Evolutionary conservation across 2,329 filamentous ascomycete genomes (phyloP).

Genomic region (Gliomastix tumulicola): DNA sequence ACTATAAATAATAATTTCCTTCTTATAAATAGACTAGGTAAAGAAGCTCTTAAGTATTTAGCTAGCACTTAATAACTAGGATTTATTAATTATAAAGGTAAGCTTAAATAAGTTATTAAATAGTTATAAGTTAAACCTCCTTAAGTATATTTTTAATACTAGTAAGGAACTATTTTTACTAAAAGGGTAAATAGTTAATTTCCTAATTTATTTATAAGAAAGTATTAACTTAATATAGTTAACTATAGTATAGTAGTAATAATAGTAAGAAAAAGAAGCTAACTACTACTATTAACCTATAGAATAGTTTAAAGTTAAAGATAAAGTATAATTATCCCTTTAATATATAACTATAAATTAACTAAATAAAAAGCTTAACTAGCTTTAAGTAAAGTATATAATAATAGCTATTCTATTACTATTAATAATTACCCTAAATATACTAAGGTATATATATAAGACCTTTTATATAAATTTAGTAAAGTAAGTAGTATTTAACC

Average conservation of each 20-base stretch:
- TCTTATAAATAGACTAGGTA: background rate
- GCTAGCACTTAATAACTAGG: too few species aligned
- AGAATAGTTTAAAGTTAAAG: background rate
- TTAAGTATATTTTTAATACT: background rate
- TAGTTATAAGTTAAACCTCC: too few species aligned
- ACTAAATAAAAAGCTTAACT: background rate
- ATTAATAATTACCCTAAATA: background rate
- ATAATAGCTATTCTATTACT: background rate
- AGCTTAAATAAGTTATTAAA: too few species aligned
- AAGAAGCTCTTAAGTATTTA: background rate
- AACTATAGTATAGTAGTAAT: background rate
- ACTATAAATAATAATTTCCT: background rate
- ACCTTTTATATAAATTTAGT: background rate
- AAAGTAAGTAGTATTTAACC: background rate
- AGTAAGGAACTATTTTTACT: background rate
- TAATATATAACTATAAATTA: background rate
- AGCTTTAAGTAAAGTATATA: background rate
- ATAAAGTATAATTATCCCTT: background rate
- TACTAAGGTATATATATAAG: background rate
- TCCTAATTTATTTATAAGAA: background rate
- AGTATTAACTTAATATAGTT: background rate
- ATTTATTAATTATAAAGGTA: too few species aligned
- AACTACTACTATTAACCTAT: background rate
- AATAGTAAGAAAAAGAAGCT: background rate
- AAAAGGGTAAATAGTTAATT: background rate